Conservation (phyloP, 805 yeast genomes). For the Metschnikowia cubensis region DNA sequence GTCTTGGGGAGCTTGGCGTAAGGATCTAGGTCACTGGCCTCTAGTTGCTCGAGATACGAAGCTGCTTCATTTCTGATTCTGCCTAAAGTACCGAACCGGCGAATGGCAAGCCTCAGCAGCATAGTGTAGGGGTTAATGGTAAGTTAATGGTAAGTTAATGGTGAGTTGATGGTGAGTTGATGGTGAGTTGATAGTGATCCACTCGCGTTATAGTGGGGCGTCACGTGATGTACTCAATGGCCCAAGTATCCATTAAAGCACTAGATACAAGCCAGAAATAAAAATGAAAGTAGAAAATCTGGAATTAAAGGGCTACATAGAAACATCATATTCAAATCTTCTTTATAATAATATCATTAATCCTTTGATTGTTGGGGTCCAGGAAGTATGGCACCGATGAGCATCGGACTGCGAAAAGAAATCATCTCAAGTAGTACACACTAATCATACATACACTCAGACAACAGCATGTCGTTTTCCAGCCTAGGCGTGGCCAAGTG, state of each 20-base stretch:
- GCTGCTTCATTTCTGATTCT: conserved; percentile 1
- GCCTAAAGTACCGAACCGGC: conserved; percentile 4
- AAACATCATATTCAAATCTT: too few relatives aligned
- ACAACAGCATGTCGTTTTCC: conserved; percentile 41
- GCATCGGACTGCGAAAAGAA: conserved; percentile 15
- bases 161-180: too few relatives aligned
- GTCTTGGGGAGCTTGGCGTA: conserved; percentile 10
- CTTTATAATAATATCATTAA: too few relatives aligned
- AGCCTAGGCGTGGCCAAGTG: conserved; percentile 78
- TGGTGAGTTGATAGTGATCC: neutral
- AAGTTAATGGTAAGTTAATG: too few relatives aligned
- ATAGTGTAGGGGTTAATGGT: too few relatives aligned
- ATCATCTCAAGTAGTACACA: neutral
- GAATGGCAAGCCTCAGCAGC: conserved; percentile 1
- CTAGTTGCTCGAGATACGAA: neutral
- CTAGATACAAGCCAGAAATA: neutral
- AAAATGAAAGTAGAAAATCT: neutral
- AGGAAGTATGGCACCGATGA: conserved; percentile 7
- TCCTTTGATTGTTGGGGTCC: too few relatives aligned
- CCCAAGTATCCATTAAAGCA: neutral
- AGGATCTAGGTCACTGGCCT: conserved; percentile 7
- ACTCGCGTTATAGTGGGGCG: neutral
- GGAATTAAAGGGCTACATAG: neutral
- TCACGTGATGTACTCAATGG: neutral
- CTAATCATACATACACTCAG: neutral